A percentile compares a stretch with the other conserved stretches of the same genome.
Evolutionary conservation across 2,329 filamentous ascomycete genomes (phyloP).

Genomic region (Graphium sp.): DNA sequence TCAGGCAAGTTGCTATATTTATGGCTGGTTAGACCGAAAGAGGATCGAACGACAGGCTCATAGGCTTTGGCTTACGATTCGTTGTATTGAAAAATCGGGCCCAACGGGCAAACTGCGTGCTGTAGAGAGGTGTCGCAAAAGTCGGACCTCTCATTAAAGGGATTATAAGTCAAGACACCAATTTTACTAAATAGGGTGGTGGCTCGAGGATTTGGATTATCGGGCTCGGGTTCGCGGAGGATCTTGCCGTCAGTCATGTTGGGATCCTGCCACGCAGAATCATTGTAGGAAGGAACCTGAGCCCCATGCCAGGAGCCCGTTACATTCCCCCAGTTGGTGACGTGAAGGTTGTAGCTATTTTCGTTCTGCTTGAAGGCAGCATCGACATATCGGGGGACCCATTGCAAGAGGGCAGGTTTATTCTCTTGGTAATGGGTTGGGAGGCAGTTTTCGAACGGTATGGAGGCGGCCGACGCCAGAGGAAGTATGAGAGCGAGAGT

Average conservation of each 20-base stretch:
- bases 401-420: slow-evolving; percentile 53
- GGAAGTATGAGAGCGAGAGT: slow-evolving; percentile 16
- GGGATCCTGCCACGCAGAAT: slow-evolving; percentile 44
- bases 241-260: slow-evolving; percentile 62
- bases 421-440: slow-evolving; percentile 37
- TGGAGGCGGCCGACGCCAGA: slow-evolving; percentile 42
- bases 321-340: slow-evolving; percentile 85
- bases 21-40: background rate
- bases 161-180: slow-evolving; percentile 62
- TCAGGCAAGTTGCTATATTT: slow-evolving; percentile 16
- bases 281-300: slow-evolving; percentile 41
- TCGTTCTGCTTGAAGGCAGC: slow-evolving; percentile 52
- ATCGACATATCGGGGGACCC: slow-evolving; percentile 57
- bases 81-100: slow-evolving; percentile 47
- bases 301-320: slow-evolving; percentile 47
- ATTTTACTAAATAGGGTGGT: slow-evolving; percentile 61
- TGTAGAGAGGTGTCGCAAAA: slow-evolving; percentile 50
- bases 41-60: background rate
- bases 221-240: slow-evolving; percentile 35
- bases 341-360: slow-evolving; percentile 46
- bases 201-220: slow-evolving; percentile 30
- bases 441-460: slow-evolving; percentile 79
- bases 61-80: slow-evolving; percentile 21
- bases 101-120: slow-evolving; percentile 57
- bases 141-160: slow-evolving; percentile 33